Base-by-base conservation (phyloP, 805 yeast genomes). In the Candida andamanensis region DNA sequence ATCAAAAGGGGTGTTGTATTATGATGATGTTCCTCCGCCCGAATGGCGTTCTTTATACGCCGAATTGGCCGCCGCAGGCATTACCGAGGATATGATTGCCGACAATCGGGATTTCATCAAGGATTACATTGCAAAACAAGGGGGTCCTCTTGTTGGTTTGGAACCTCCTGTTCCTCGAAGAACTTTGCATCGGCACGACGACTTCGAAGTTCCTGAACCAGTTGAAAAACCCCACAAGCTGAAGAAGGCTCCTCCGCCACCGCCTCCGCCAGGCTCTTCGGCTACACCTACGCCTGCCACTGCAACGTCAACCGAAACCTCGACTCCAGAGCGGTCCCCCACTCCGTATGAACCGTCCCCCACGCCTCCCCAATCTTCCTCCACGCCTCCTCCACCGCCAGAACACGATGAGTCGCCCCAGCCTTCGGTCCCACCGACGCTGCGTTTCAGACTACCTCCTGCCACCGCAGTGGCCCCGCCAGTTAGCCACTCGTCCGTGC, bases 11-110 rank as follows among this genome's bases (percentile, higher is more conserved):
- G 69, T 76, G 4, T 58, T 78, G 6, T 85, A 80, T 52, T 84
- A 84, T 49, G 92, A 84, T 50, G 85, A 69, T 42, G 69, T 70
- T 36, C 94, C 94, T 0, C 94, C 95, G 1, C 78, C 80, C 4
- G 94, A 85, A 52, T 85, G 95, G 95, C 58, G 89, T 30, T 65
- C 79, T 2, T 66, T 85, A 35, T 84, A 85, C 42, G 60, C 72
- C 6, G 87, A 82, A 48, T 65, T 85, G 33, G 90, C 80, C 24
- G 67, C 72, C 13, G 80, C 82, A 33, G 95, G 95, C 1, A 85
- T 85, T 36, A 57, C 85, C 1, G 94, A 85, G 48, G 95, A 85
- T 44, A 80, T 83, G 89, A 85, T 85, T 52, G 92, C 89, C 0
- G 90, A 83, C 32, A 84, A 85, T 50, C 67, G 87, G 37, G 84